Percentiles rank a stretch among this genome's conserved stretches.
Evolutionary conservation across 768 basidiomycete species (phyloP).

Genomic region (Pisolithus tinctorius): DNA sequence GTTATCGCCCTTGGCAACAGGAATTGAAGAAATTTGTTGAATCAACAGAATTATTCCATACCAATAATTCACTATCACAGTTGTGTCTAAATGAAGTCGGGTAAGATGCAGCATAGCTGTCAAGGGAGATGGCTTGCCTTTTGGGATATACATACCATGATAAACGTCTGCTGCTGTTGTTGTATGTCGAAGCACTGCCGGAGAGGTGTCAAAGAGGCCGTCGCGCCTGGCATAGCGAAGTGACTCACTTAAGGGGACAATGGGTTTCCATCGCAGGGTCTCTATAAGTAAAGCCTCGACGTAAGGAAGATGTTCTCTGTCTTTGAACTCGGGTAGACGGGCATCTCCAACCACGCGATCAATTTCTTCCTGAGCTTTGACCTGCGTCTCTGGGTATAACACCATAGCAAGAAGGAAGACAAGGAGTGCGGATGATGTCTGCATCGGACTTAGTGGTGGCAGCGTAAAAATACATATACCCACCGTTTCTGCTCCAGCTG

Average conservation of each 20-base stretch:
- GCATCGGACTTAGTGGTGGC: neutral
- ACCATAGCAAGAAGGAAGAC: slow-evolving; percentile 16
- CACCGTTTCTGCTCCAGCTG: slow-evolving; percentile 7
- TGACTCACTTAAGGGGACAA: slow-evolving; percentile 2
- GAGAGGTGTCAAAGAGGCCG: neutral
- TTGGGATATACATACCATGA: slow-evolving; percentile 25
- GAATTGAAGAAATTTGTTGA: neutral
- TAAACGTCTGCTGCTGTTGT: slow-evolving; percentile 17
- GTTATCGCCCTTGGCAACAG: slow-evolving; percentile 32
- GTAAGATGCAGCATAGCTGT: neutral
- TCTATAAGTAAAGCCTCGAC: slow-evolving; percentile 10
- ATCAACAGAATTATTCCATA: neutral
- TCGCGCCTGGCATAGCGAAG: neutral
- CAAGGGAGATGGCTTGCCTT: slow-evolving; percentile 12
- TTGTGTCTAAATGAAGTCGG: slow-evolving; percentile 6
- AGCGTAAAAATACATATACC: neutral
- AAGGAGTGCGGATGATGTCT: slow-evolving; percentile 3
- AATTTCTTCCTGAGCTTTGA: slow-evolving; percentile 13
- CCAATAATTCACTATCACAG: slow-evolving; percentile 19
- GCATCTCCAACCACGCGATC: slow-evolving; percentile 10
- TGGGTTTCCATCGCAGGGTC: slow-evolving; percentile 3
- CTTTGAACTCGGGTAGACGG: slow-evolving; percentile 8
- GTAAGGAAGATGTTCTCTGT: slow-evolving; percentile 10
- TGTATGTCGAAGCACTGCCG: slow-evolving; percentile 17
- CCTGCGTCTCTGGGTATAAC: slow-evolving; percentile 10